phyloP scores from a whole-genome alignment of 805 yeast genomes.

The Candida vartiovaarae region DNA sequence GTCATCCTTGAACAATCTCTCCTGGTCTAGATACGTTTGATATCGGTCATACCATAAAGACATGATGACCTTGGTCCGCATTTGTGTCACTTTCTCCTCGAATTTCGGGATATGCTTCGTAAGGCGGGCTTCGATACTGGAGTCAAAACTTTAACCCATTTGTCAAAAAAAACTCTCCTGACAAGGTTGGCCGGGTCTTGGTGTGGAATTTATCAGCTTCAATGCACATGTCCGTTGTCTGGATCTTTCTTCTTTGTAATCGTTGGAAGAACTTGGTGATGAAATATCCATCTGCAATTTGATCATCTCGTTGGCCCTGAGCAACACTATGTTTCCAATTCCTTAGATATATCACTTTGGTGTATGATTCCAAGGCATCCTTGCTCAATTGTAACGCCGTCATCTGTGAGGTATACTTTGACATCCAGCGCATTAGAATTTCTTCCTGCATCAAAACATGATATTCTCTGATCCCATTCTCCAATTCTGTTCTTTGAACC shows the following conservation, averaged over 20 bases:
- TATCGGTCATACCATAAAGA: constrained; percentile 9
- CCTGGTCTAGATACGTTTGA: constrained; percentile 2
- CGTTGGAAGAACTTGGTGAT: constrained; percentile 5
- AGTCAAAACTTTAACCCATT: constrained; percentile 9
- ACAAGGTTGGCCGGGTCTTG: background rate
- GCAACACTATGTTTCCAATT: constrained; percentile 11
- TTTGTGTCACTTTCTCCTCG: background rate
- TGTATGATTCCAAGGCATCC: constrained; percentile 11
- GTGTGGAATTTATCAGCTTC: constrained; percentile 3
- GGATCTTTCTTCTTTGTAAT: constrained; percentile 1
- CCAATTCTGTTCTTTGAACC: constrained; percentile 5
- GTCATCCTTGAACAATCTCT: constrained; percentile 4
- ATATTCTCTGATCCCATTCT: background rate
- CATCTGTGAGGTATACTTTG: constrained; percentile 2
- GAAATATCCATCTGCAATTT: constrained; percentile 5
- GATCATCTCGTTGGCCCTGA: background rate
- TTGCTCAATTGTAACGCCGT: constrained; percentile 8
- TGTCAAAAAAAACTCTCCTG: background rate
- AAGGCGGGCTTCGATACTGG: constrained; percentile 1
- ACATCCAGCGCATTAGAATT: constrained; percentile 8
- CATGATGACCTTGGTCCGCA: background rate
- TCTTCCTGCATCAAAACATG: background rate
- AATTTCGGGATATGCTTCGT: background rate
- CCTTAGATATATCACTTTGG: constrained; percentile 15
- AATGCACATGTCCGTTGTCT: background rate